Evolutionary conservation across 129 eudicot species (phyloP).

Genomic region (Apium graveolens): DNA sequence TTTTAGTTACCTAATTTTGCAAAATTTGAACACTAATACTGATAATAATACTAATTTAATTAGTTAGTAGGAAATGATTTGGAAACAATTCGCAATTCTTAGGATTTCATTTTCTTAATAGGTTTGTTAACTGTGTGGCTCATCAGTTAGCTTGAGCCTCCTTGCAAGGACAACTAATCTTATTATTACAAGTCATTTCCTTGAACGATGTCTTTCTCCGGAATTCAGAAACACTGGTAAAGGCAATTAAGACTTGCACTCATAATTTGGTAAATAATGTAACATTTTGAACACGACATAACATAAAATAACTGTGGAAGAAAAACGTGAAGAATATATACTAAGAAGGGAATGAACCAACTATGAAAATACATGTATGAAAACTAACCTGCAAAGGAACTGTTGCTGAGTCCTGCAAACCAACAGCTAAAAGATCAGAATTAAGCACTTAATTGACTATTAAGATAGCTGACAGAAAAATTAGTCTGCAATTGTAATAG

Average conservation of each 20-base stretch:
- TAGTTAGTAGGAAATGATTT: neutral
- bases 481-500: neutral
- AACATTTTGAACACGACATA: neutral
- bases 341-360: neutral
- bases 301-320: neutral
- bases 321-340: neutral
- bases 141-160: too few relatives aligned
- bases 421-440: constrained; percentile 17
- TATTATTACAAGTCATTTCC: neutral
- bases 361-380: neutral
- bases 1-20: neutral
- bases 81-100: neutral
- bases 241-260: neutral
- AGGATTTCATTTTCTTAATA: neutral
- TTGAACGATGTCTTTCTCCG: neutral
- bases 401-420: constrained; percentile 54
- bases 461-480: neutral
- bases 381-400: constrained; percentile 55
- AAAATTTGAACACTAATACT: neutral
- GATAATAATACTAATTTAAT: neutral
- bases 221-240: neutral
- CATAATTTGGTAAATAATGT: neutral
- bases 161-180: neutral
- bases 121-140: neutral
- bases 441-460: neutral